Evolutionary conservation across 306 rosid genomes (phyloP), one percentile per base, ranked within the genome.

Genomic region (Ceratonia siliqua): DNA sequence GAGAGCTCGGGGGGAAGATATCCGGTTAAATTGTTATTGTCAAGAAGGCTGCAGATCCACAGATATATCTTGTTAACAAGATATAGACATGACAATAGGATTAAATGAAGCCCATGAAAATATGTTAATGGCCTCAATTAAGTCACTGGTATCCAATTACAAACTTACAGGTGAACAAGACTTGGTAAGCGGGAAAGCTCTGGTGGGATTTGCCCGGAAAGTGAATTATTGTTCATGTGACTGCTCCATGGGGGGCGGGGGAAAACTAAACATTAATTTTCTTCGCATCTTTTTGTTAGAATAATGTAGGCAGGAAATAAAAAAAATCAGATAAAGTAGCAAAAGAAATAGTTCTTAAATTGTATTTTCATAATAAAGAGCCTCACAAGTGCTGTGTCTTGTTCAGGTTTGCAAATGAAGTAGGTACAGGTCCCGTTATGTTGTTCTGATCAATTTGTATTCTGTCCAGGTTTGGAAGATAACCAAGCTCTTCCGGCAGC

Each of bases 211-310:
- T 76, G 90, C 39, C 98, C 99, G 18, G 93, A 90, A 35, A 95
- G 81, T 62, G 99, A 95, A 77, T 95, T 95, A 89, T 95, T 92
- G 86, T 95, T 95, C 98, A 95, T 92, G 87, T 95, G 97, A 86
- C 99, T 95, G 92, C 49, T 39, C 76, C 88, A 82, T 78, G 43
- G 25, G 5, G 15, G 14, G 13, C 33, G 33, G 46, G 0, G 53
- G n/a, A 59, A 46, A 68, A 15, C 13, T 15, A 53, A 68, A 68
- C 77, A 62, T 82, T 73, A 82, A 33, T 57, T 72, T 65, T 68
- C 18, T 48, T 36, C 49, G 32, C 42, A 0, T 45, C 32, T 53
- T 41, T 55, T 14, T 25, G 46, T 18, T 65, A 70, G 22, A 74
- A 62, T 33, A 33, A 71, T 38, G 22, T 75, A 77, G 30, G 33